These are phyloP conservation scores for Elaeis guineensis DNA, from an alignment of 176 grass and related monocot species.

Conservation along the genomic window DNA sequence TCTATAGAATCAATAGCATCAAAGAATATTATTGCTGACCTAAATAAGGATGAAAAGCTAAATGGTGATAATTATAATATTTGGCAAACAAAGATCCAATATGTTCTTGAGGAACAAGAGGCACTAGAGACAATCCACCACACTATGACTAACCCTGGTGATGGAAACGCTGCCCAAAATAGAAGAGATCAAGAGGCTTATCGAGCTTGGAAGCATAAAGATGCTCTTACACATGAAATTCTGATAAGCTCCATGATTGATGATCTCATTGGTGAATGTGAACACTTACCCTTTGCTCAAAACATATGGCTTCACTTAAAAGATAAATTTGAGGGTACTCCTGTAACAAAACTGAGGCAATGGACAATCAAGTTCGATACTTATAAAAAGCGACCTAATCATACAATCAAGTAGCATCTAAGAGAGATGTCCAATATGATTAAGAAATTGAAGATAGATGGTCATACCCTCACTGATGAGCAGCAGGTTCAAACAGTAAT, in stretches of 20 bases:
- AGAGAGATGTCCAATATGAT: background rate
- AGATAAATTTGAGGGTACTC: too few species aligned
- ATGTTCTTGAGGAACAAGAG: background rate
- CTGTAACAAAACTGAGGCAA: too few species aligned
- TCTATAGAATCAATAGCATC: too few species aligned
- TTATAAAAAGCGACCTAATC: too few species aligned
- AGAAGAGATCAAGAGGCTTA: too few species aligned
- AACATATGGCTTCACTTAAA: background rate
- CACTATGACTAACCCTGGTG: background rate
- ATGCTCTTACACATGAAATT: too few species aligned
- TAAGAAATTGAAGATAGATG: background rate
- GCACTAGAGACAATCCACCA: background rate
- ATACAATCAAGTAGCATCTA: background rate
- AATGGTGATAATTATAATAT: background rate
- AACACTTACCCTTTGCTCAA: background rate
- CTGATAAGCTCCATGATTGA: too few species aligned
- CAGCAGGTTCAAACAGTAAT: conserved; percentile 7
- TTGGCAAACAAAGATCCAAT: background rate
- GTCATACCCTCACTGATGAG: background rate
- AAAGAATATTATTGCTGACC: too few species aligned
- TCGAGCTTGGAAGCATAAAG: too few species aligned
- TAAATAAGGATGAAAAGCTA: background rate
- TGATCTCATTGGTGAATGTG: too few species aligned
- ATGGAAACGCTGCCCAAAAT: background rate
- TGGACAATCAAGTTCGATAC: too few species aligned